Conservation (phyloP, 805 yeast genomes). For the Candida ortonii region DNA sequence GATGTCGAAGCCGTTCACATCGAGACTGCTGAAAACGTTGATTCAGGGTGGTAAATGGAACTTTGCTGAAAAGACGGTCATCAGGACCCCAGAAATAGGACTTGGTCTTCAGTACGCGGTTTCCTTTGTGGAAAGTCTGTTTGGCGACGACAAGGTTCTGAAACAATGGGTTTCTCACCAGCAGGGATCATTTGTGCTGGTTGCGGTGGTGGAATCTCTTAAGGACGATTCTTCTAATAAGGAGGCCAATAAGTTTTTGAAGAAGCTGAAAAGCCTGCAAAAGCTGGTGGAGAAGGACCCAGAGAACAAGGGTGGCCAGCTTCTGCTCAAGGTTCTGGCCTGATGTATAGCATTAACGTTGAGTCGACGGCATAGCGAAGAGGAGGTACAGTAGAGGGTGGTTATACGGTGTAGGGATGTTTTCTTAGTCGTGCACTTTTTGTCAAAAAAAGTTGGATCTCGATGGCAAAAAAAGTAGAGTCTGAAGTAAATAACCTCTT, state of each 20-base stretch:
- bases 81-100: constrained; percentile 41
- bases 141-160: constrained; percentile 46
- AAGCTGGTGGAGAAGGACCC: constrained; percentile 40
- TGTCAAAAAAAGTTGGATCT: constrained; percentile 2
- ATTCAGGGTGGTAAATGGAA: constrained; percentile 87
- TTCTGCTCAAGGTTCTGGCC: constrained; percentile 39
- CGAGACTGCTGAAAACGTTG: constrained; percentile 70
- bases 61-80: constrained; percentile 53
- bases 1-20: constrained; percentile 65
- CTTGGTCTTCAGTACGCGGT: constrained; percentile 60
- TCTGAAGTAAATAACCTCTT: too few relatives aligned
- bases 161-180: constrained; percentile 62
- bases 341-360: constrained; percentile 1
- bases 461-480: constrained; percentile 20
- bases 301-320: constrained; percentile 63
- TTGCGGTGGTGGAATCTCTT: constrained; percentile 71
- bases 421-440: too few relatives aligned
- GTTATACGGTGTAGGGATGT: constrained; percentile 5
- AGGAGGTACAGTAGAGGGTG: background rate
- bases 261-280: constrained; percentile 50
- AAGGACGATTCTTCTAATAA: constrained; percentile 40
- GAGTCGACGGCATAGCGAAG: background rate
- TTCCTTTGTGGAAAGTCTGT: constrained; percentile 40
- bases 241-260: constrained; percentile 43
- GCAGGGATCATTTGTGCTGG: constrained; percentile 77